Evolutionary conservation across 352 stramenopile species (phyloP), one percentile per base, ranked within the genome.

Genomic region (Hyaloperonospora arabidopsidis): DNA sequence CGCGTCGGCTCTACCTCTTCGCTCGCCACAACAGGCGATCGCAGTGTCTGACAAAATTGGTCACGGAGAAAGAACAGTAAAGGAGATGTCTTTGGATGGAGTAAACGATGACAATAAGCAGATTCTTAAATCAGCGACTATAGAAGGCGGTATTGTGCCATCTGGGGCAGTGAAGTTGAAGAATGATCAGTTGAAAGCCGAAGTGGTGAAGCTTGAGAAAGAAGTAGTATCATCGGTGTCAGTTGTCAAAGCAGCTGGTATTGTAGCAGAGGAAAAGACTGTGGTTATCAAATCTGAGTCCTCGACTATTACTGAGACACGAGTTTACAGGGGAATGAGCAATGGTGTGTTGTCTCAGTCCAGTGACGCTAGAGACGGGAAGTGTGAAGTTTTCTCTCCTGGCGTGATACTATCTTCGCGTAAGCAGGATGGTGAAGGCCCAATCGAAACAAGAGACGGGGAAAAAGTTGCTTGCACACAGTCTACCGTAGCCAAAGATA

Each of bases 331-430:
- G 39, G 82, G 74, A 49, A 80, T 84, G 68, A 67, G 86, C 45
- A 86, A 80, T 19, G 72, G 35, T 36, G 52, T 74, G 38, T 58
- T 79, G 7, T 76, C 61, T 53, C 53, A 49, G 1, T 66, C 52
- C 14, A 76, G 56, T 18, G 57, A 72, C 17, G 56, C 59, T 5
- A 34, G 18, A 34, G n/a, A 36, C 5, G 4, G 5, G 13, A 56
- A 45, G 19, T 3, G 14, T 18, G 43, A 41, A 1, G 36, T 28
- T 41, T 1, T 43, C 35, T 41, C 19, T 54, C 18, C 22, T 36
- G 28, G 6, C 19, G 35, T 45, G 13, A 22, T 29, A 2, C 44
- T 59, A 18, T 48, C 38, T 35, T 36, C n/a, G n/a, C 13, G 21
- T 13, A 28, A 46, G 21, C 21, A 52, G 15, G 17, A 57, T 44